Percentiles rank a stretch among this genome's conserved stretches.
Conservation (phyloP, 805 yeast species). For the Monosporozyma aerobia region DNA sequence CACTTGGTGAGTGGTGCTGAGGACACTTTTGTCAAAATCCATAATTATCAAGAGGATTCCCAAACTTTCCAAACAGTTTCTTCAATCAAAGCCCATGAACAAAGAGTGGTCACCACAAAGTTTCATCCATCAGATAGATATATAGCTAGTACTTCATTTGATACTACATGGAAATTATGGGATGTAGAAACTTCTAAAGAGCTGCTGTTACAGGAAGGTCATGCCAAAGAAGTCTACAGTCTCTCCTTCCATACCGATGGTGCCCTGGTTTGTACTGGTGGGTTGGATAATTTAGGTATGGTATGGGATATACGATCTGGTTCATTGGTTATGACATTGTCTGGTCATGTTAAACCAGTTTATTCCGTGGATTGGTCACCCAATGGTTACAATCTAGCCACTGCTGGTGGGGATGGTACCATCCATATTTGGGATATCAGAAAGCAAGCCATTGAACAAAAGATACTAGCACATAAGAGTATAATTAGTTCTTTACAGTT, state of each 20-base stretch:
- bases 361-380: conserved; percentile 65
- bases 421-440: conserved; percentile 85
- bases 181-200: conserved; percentile 46
- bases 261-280: conserved; percentile 63
- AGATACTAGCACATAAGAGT: conserved; percentile 67
- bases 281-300: conserved; percentile 62
- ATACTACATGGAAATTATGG: conserved; percentile 85
- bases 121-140: conserved; percentile 56
- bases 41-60: conserved; percentile 19
- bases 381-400: conserved; percentile 66
- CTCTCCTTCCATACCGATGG: conserved; percentile 70
- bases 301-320: conserved; percentile 89
- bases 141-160: conserved; percentile 68
- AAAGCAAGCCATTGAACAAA: conserved; percentile 15
- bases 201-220: conserved; percentile 75
- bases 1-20: conserved; percentile 38
- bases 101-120: conserved; percentile 50
- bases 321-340: conserved; percentile 43
- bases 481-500: conserved; percentile 60
- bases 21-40: conserved; percentile 35
- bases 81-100: conserved; percentile 36
- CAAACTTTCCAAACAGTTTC: conserved; percentile 15
- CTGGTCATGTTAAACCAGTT: conserved; percentile 66
- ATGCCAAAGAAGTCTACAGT: conserved; percentile 59
- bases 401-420: conserved; percentile 77